A percentile compares a stretch with the other conserved stretches of the same genome.
These are phyloP conservation scores for Peterozyma xylosa DNA, from an alignment of 805 yeast genomes.

Conservation along the genomic window DNA sequence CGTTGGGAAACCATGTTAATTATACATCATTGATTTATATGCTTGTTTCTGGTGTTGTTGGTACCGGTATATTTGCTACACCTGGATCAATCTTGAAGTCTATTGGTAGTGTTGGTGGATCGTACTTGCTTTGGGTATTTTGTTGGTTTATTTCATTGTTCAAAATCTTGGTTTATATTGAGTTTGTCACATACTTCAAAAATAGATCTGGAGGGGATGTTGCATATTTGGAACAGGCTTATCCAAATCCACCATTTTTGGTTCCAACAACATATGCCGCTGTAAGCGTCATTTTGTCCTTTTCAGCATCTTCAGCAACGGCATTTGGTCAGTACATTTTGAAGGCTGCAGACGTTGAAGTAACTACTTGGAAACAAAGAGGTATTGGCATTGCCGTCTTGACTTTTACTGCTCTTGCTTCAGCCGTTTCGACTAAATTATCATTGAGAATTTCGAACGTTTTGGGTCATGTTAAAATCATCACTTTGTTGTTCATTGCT, in stretches of 20 bases:
- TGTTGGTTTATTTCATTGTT: slow-evolving; percentile 32
- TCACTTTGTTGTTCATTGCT: slow-evolving; percentile 24
- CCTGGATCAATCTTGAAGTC: slow-evolving; percentile 52
- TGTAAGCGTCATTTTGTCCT: slow-evolving; percentile 28
- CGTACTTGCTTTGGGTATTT: slow-evolving; percentile 34
- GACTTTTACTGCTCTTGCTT: slow-evolving; percentile 16
- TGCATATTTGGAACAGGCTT: slow-evolving; percentile 30
- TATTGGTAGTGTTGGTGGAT: slow-evolving; percentile 34
- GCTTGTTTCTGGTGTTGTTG: slow-evolving; percentile 62
- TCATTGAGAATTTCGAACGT: slow-evolving; percentile 24
- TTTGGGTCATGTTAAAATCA: slow-evolving; percentile 27
- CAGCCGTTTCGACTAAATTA: slow-evolving; percentile 20
- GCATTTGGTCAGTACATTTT: slow-evolving; percentile 33
- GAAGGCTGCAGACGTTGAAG: slow-evolving; percentile 62
- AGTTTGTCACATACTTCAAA: slow-evolving; percentile 31
- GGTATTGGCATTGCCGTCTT: slow-evolving; percentile 27
- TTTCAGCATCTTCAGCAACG: slow-evolving; percentile 26
- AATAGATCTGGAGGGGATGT: slow-evolving; percentile 33
- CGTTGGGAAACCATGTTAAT: slow-evolving; percentile 36
- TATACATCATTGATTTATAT: slow-evolving; percentile 54
- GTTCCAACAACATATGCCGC: slow-evolving; percentile 31
- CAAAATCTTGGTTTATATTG: slow-evolving; percentile 29
- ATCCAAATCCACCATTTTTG: slow-evolving; percentile 25
- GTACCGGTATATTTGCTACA: slow-evolving; percentile 71
- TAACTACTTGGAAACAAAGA: slow-evolving; percentile 70